Conservation (phyloP, 2,329 filamentous ascomycete genomes). For the Cordyceps militaris region DNA sequence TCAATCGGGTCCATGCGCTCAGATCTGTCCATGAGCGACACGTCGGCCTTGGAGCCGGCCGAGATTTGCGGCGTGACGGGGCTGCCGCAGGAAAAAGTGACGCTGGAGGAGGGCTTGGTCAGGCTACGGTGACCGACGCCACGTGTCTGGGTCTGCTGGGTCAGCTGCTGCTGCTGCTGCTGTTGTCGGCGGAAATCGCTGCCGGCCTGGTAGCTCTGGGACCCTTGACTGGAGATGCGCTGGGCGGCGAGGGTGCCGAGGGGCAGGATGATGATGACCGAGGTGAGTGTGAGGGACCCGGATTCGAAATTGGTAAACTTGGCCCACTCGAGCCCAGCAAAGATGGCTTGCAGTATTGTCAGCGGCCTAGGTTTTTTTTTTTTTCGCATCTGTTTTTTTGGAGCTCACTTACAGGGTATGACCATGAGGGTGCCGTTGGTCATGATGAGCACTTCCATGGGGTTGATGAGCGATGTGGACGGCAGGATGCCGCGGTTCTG, state of each 20-base stretch:
- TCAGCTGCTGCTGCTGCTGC: background rate
- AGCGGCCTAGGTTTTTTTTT: background rate
- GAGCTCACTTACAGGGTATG: conserved; percentile 38
- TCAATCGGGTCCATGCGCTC: conserved; percentile 11
- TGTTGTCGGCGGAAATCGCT: background rate
- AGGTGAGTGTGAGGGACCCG: conserved; percentile 41
- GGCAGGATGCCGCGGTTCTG: conserved; percentile 41
- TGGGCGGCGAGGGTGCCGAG: conserved; percentile 46
- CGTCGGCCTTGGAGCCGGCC: background rate
- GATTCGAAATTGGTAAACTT: conserved; percentile 39
- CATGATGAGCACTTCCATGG: conserved; percentile 49
- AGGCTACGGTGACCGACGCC: background rate
- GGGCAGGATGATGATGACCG: conserved; percentile 44
- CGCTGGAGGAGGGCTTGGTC: background rate
- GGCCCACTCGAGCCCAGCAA: conserved; percentile 41
- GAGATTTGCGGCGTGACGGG: conserved; percentile 5
- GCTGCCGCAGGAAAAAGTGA: background rate
- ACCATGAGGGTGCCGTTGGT: conserved; percentile 51
- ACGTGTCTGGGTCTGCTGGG: background rate
- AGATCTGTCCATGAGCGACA: background rate
- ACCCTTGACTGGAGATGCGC: conserved; percentile 26
- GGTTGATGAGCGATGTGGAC: conserved; percentile 33
- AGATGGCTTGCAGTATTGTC: conserved; percentile 34
- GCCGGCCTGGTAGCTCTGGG: conserved; percentile 7
- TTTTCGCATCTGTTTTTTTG: background rate